These are phyloP conservation scores for Tympanopsis confertula DNA, from an alignment of 2,329 filamentous ascomycete species.

Conservation along the genomic window DNA sequence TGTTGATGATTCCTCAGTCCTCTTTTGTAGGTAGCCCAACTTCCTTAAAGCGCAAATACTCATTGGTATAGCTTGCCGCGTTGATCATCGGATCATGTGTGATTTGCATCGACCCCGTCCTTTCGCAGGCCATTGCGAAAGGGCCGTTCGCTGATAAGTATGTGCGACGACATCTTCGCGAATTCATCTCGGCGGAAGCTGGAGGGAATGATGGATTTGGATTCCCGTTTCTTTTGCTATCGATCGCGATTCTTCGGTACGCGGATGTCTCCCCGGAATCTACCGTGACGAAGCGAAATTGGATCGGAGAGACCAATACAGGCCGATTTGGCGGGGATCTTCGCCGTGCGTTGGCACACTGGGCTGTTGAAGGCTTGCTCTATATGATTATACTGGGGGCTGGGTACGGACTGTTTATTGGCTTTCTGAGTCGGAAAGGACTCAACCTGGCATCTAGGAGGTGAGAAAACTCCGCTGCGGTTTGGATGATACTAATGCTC, in stretches of 20 bases:
- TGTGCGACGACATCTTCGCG: constrained; percentile 41
- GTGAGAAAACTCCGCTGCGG: constrained; percentile 6
- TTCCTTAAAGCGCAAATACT: neutral
- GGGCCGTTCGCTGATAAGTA: constrained; percentile 52
- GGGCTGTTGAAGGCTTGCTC: constrained; percentile 47
- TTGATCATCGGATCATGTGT: constrained; percentile 49
- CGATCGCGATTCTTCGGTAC: constrained; percentile 42
- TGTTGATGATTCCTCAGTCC: constrained; percentile 40
- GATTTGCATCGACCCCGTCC: constrained; percentile 49
- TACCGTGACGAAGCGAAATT: constrained; percentile 9
- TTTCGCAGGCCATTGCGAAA: constrained; percentile 51
- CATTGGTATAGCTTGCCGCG: constrained; percentile 25
- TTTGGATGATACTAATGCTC: neutral
- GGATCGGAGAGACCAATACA: constrained; percentile 4
- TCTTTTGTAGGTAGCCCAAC: constrained; percentile 20
- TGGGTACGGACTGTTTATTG: constrained; percentile 37
- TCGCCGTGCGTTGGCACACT: constrained; percentile 38
- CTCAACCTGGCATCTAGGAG: constrained; percentile 25
- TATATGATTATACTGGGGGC: constrained; percentile 44
- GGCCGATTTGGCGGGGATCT: constrained; percentile 39
- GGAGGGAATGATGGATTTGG: constrained; percentile 52
- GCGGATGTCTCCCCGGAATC: constrained; percentile 23
- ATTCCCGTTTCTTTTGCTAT: constrained; percentile 48
- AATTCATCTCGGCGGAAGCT: constrained; percentile 51
- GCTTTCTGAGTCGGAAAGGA: constrained; percentile 31